These are phyloP conservation scores for Pleurozium schreberi DNA, from an alignment of 225 moss, liverwort and hornwort genomes.

Conservation along the genomic window DNA sequence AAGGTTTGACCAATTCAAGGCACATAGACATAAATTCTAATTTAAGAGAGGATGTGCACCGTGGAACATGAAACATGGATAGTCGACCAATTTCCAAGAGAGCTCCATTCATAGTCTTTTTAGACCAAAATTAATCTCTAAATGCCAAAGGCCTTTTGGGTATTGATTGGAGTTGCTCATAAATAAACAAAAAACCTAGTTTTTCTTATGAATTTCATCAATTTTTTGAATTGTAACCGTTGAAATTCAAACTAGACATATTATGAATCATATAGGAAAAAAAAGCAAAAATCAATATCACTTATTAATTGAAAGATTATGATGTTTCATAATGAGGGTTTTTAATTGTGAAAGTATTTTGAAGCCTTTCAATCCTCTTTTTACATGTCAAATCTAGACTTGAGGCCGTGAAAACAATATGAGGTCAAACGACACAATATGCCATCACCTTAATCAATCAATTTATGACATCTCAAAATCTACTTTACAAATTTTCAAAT, in stretches of 20 bases:
- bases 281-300: not conserved
- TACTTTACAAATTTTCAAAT: not conserved
- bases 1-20: not conserved
- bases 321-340: not conserved
- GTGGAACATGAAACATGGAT: not conserved
- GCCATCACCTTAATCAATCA: not conserved
- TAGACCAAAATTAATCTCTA: fast-evolving
- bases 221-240: not conserved
- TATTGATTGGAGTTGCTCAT: not conserved
- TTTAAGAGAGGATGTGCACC: not conserved
- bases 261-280: not conserved
- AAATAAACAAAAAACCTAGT: not conserved
- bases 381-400: not conserved
- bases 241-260: not conserved
- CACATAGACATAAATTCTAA: not conserved
- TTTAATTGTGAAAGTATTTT: not conserved
- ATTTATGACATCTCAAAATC: too few relatives aligned
- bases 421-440: not conserved
- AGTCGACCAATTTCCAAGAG: not conserved
- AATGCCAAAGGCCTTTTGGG: not conserved
- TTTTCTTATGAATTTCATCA: not conserved
- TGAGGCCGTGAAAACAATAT: not conserved
- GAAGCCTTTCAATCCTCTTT: not conserved
- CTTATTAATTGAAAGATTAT: not conserved
- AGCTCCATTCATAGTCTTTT: not conserved